phyloP scores from a whole-genome alignment of 352 stramenopile genomes.

The Aphanomyces invadans region DNA sequence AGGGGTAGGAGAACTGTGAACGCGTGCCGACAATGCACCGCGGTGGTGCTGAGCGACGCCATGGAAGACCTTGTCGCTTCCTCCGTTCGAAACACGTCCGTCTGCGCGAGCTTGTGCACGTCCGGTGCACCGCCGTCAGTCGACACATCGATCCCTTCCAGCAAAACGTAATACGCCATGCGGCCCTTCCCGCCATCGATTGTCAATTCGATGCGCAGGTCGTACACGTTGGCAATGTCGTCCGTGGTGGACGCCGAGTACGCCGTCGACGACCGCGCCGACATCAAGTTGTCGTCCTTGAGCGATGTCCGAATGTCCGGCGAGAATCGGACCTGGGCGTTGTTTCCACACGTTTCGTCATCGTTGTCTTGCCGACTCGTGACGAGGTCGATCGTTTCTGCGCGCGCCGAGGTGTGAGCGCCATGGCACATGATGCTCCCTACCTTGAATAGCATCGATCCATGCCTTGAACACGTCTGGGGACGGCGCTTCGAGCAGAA shows the following conservation, averaged over 20 bases:
- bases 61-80: neutral
- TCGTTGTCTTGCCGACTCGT: constrained; percentile 2
- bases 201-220: constrained; percentile 19
- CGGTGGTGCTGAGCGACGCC: no score
- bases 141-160: constrained; percentile 2
- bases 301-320: constrained; percentile 25
- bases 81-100: constrained; percentile 9
- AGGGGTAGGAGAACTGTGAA: constrained; percentile 16
- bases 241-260: neutral
- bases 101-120: neutral
- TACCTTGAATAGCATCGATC: constrained; percentile 16
- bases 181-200: constrained; percentile 8
- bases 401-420: neutral
- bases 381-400: constrained; percentile 20
- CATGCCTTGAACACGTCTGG: constrained; percentile 3
- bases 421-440: neutral
- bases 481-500: neutral
- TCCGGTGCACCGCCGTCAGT: neutral
- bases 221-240: neutral
- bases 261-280: neutral
- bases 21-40: no score
- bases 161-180: constrained; percentile 14
- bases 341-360: constrained; percentile 2
- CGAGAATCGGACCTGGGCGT: constrained; percentile 6
- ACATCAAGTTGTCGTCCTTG: neutral